These are phyloP conservation scores for Edaphochlamys debaryana DNA, from an alignment of 139 green algal genomes.

Conservation along the genomic window DNA sequence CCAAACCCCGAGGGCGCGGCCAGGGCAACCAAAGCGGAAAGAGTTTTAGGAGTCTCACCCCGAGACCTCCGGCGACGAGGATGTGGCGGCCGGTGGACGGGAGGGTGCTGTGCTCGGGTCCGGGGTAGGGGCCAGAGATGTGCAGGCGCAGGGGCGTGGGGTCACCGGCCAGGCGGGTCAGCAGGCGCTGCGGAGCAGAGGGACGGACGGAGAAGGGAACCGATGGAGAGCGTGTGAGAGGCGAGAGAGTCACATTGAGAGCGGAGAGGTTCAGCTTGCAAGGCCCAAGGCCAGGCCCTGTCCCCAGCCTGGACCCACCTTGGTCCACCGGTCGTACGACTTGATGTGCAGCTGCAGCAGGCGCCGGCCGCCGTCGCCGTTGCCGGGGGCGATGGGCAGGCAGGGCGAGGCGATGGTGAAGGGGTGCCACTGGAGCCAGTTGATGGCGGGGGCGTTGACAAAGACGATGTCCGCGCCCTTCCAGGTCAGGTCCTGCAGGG, in stretches of 20 bases:
- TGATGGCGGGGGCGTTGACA: not conserved
- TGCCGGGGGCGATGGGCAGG: too few relatives aligned
- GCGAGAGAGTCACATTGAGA: not conserved
- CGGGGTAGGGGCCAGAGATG: conserved; percentile 29
- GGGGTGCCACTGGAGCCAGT: too few relatives aligned
- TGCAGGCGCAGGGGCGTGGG: not conserved
- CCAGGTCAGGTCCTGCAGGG: not conserved
- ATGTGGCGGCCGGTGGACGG: not conserved
- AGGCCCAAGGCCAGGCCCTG: too few relatives aligned
- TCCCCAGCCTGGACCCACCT: too few relatives aligned
- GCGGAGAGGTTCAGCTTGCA: not conserved
- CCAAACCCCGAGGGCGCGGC: not conserved
- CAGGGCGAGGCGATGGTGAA: not conserved
- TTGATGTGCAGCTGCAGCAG: conserved; percentile 35
- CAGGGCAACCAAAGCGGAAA: not conserved
- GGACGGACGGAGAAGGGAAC: too few relatives aligned
- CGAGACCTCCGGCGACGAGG: conserved; percentile 21
- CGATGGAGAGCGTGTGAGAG: too few relatives aligned
- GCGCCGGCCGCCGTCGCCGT: too few relatives aligned
- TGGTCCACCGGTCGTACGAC: conserved; percentile 13
- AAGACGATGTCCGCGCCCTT: not conserved
- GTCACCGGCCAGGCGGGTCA: not conserved
- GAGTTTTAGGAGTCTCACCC: too few relatives aligned
- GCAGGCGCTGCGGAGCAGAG: not conserved
- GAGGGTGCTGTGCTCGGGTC: not conserved